These are phyloP conservation scores for Celoporthe dispersa DNA, from an alignment of 2,329 filamentous ascomycete species.

Conservation along the genomic window DNA sequence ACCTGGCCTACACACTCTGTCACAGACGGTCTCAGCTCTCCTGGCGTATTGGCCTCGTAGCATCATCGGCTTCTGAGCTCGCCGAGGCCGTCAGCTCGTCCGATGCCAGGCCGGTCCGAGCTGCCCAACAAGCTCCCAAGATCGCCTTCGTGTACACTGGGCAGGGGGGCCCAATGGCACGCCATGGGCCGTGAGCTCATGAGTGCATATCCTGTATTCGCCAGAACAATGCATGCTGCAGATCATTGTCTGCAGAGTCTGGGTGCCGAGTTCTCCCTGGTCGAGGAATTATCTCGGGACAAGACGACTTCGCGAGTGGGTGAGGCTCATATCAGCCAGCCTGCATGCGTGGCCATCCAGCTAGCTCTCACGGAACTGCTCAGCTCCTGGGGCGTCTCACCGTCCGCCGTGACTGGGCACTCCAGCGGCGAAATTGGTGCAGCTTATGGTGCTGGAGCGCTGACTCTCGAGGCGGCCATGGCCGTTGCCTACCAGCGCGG, in stretches of 20 bases:
- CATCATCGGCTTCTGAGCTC: conserved; percentile 4
- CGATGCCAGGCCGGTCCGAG: conserved; percentile 27
- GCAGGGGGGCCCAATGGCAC: conserved; percentile 37
- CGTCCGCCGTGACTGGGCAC: conserved; percentile 24
- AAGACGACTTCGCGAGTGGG: conserved; percentile 42
- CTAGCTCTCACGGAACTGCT: conserved; percentile 22
- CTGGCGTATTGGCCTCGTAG: conserved; percentile 12
- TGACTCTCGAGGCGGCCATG: conserved; percentile 31
- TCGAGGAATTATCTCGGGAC: conserved; percentile 42
- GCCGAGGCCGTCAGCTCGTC: conserved; percentile 8
- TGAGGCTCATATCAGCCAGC: conserved; percentile 46
- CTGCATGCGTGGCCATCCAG: conserved; percentile 30
- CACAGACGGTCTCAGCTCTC: conserved; percentile 17
- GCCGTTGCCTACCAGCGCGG: conserved; percentile 32
- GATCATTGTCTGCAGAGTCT: conserved; percentile 33
- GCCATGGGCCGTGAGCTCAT: conserved; percentile 16
- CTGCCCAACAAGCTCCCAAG: conserved; percentile 29
- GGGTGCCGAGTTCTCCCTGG: conserved; percentile 43
- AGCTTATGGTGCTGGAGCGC: conserved; percentile 31
- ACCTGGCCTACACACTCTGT: conserved; percentile 23
- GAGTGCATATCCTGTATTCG: conserved; percentile 41
- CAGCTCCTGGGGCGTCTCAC: conserved; percentile 11
- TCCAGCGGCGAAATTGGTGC: conserved; percentile 24
- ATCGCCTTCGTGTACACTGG: conserved; percentile 48
- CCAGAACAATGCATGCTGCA: conserved; percentile 16